These are phyloP conservation scores for Candida rishiriensis DNA, from an alignment of 805 yeast genomes.

Conservation along the genomic window DNA sequence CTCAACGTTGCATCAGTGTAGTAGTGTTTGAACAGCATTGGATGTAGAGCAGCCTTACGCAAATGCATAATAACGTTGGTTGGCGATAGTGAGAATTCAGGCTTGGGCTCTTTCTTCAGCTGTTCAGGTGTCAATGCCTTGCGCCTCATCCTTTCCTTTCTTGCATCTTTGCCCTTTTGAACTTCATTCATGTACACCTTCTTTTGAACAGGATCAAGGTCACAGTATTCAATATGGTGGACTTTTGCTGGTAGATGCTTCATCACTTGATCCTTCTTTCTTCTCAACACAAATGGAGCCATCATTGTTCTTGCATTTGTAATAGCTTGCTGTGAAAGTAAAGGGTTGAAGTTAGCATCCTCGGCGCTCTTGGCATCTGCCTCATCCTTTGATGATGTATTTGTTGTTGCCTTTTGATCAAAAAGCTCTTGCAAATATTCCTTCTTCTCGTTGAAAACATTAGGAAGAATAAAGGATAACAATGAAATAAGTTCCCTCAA, in stretches of 20 bases:
- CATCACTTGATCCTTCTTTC: slow-evolving; percentile 89
- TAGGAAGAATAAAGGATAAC: slow-evolving; percentile 86
- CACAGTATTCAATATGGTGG: slow-evolving; percentile 62
- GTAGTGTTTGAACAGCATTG: slow-evolving; percentile 68
- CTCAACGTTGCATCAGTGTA: slow-evolving; percentile 53
- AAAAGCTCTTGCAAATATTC: slow-evolving; percentile 80
- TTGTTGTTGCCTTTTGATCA: slow-evolving; percentile 80
- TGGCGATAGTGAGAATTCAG: slow-evolving; percentile 29
- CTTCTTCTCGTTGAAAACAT: slow-evolving; percentile 70
- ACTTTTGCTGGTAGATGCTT: slow-evolving; percentile 80
- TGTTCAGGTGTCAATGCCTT: slow-evolving; percentile 30
- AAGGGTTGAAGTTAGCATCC: slow-evolving; percentile 60
- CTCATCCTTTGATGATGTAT: slow-evolving; percentile 27
- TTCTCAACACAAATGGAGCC: slow-evolving; percentile 93
- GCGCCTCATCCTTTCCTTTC: slow-evolving; percentile 41
- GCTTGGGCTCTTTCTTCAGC: slow-evolving; percentile 31
- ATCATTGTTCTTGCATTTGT: slow-evolving; percentile 94
- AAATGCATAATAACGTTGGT: slow-evolving; percentile 81
- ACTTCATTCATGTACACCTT: slow-evolving; percentile 61
- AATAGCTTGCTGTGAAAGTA: slow-evolving; percentile 87
- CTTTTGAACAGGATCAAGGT: slow-evolving; percentile 50
- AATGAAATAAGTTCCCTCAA: slow-evolving; percentile 85
- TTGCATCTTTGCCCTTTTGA: slow-evolving; percentile 35
- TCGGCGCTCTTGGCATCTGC: slow-evolving; percentile 31
- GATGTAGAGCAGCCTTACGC: slow-evolving; percentile 92